Base-by-base conservation (phyloP, 2,329 filamentous ascomycete genomes). In the Pestalotiopsis sp. region DNA sequence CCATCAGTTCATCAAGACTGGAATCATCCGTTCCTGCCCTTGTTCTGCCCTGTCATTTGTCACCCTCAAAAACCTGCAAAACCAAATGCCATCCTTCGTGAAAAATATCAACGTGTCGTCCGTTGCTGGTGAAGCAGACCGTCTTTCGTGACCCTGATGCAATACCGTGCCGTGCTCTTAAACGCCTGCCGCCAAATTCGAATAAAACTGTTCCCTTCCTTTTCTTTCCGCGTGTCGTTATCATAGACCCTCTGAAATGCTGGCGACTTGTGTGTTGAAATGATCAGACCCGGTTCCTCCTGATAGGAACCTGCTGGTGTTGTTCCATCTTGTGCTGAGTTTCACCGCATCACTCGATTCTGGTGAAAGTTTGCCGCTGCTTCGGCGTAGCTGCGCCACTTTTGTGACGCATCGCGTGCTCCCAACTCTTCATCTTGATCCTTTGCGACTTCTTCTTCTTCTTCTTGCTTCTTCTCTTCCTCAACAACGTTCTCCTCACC, bases 401-500 rank as follows among this genome's bases (percentile, higher is more conserved):
- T 45, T 17, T 14, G 7, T 14, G 12, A n/a, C 7, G n/a, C 31
- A 38, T 17, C 38, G 4, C 14, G 14, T 62, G 38, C n/a, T 59
- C 20, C 27, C n/a, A 14, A 14, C 14, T 41, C 61, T 27, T 41
- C 23, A 17, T 40, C 38, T 23, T 36, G 4, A 62, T 38, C 59
- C 4, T 64, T 49, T 25, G 61, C 4, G 17, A 25, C 20, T 25
- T 27, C 17, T 49, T 64, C 20, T 25, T 7, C 40, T 31, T 9
- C 31, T 31, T 9, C 31, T 36, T 36, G 31, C 31, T 36, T 36
- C 31, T 36, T 36, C 31, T 36, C 31, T 36, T 36, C 25, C 59
- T 13, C 59, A 36, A 36, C 27, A 38, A 64, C 38, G 9, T 49
- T 52, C 61, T 45, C 61, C 61, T 41, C 61, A 64, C 38, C 61